A percentile compares a stretch with the other conserved stretches of the same genome.
phyloP scores from a whole-genome alignment of 2,329 filamentous ascomycete species.

The Fusarium domesticum region DNA sequence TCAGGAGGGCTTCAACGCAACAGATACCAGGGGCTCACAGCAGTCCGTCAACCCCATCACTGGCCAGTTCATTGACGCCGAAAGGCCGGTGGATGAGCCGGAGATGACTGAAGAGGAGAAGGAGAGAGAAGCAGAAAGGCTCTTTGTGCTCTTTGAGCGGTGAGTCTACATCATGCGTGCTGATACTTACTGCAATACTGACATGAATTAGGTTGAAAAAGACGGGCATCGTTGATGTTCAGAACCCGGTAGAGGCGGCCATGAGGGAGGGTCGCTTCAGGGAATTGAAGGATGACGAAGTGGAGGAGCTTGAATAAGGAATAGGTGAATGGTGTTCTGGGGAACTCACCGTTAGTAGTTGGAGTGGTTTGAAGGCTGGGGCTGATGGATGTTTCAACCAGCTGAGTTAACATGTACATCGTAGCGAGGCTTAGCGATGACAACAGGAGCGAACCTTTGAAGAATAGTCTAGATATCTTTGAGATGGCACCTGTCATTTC shows the following conservation, averaged over 20 bases:
- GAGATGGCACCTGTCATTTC: too few relatives aligned
- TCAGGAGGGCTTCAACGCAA: conserved; percentile 43
- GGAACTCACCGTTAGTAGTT: too few relatives aligned
- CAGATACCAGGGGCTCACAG: conserved; percentile 27
- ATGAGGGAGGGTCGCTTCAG: conserved; percentile 67
- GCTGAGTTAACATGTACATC: too few relatives aligned
- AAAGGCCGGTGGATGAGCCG: conserved; percentile 56
- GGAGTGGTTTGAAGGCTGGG: too few relatives aligned
- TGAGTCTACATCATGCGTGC: conserved; percentile 34
- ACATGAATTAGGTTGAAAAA: conserved; percentile 54
- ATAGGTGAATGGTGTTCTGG: too few relatives aligned
- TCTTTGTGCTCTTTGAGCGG: conserved; percentile 91
- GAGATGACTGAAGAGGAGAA: conserved; percentile 92
- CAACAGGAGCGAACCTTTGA: too few relatives aligned
- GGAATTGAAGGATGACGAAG: conserved; percentile 58
- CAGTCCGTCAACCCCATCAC: conserved; percentile 76
- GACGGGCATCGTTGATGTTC: conserved; percentile 72
- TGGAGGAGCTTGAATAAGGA: conserved; percentile 41
- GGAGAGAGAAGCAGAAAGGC: conserved; percentile 80
- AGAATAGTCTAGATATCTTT: too few relatives aligned
- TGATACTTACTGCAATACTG: conserved; percentile 7
- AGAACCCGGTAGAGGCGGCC: conserved; percentile 74
- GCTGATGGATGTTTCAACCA: too few relatives aligned
- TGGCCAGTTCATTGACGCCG: conserved; percentile 72
- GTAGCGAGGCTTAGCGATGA: too few relatives aligned